Percentiles rank a stretch among this genome's conserved stretches.
Evolutionary conservation across 2,329 filamentous ascomycete genomes (phyloP).

Genomic region (Pyrenochaeta sp.): DNA sequence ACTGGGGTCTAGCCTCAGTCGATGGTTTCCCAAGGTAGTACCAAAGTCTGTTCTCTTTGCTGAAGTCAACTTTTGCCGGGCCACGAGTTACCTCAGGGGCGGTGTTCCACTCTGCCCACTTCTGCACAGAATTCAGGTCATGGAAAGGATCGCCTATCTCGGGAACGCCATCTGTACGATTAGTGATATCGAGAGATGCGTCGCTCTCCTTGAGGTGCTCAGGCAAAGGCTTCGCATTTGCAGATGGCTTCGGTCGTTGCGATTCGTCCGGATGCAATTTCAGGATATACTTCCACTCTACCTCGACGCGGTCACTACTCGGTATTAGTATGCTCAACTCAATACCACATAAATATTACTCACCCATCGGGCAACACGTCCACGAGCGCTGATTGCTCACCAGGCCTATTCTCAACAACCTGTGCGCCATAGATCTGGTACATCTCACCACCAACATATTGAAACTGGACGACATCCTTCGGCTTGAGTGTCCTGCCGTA

Average conservation of each 20-base stretch:
- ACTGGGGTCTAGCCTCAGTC: constrained; percentile 90
- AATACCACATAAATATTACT: constrained; percentile 44
- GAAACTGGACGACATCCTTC: constrained; percentile 85
- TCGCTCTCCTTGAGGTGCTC: constrained; percentile 58
- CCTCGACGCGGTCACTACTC: constrained; percentile 73
- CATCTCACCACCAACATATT: constrained; percentile 77
- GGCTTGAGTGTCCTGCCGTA: constrained; percentile 73
- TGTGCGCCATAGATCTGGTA: constrained; percentile 91
- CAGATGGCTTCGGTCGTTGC: constrained; percentile 76
- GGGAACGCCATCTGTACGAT: constrained; percentile 60
- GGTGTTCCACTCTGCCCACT: constrained; percentile 75
- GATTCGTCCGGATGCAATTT: constrained; percentile 76
- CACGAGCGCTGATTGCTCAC: constrained; percentile 79
- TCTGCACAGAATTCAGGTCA: constrained; percentile 55
- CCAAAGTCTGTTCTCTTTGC: constrained; percentile 80
- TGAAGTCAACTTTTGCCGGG: constrained; percentile 75
- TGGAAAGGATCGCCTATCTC: constrained; percentile 58
- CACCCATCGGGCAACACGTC: constrained; percentile 87
- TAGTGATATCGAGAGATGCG: constrained; percentile 54
- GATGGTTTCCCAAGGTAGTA: constrained; percentile 86
- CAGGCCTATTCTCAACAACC: constrained; percentile 80
- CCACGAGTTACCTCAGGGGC: constrained; percentile 51
- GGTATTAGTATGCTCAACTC: constrained; percentile 17
- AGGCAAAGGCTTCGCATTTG: constrained; percentile 76
- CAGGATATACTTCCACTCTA: constrained; percentile 85